Base-by-base conservation (phyloP, 2,329 filamentous ascomycete species). In the Epichloe aotearoae region DNA sequence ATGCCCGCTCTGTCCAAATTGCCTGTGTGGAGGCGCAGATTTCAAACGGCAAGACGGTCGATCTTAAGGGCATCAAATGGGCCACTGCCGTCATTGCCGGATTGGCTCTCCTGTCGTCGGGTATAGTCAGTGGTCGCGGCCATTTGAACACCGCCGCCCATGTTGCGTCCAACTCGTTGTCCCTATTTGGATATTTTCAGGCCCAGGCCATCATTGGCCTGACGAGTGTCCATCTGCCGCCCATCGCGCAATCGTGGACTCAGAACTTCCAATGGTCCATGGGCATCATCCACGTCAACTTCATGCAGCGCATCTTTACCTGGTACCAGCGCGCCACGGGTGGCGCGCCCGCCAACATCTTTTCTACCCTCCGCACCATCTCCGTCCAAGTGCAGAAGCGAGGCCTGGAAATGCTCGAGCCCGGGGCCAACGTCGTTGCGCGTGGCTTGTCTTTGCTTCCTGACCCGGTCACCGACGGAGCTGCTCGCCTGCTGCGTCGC, bases 231-330 rank as follows among this genome's bases (percentile, higher is more conserved):
- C 74, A 76, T 46, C 77, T 95, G 47, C 90, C 90, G 11, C 90
- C 90, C 0, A 86, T 95, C 54, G 90, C 94, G 51, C 78, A 86
- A 60, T 78, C 89, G 0, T 96, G 90, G 90, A 95, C 89, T 1
- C 90, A 95, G 69, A 91, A 95, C 69, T 95, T 96, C 71, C 86
- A 94, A 64, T 96, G 90, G 90, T 93, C 84, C 62, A 91, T 96
- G 87, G 90, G 90, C 59, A 89, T 96, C 60, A 95, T 96, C 60
- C 79, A 79, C 50, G 76, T 95, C 43, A 73, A 73, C 10, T 96
- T 94, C 65, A 77, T 95, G 70, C 88, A 96, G 70, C 74, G 73
- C 38, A 85, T 95, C 61, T 87, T 88, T 54, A 95, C 88, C 30
- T 96, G 90, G 90, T 96, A 95, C 64, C 90, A 95, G 69, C 85